Evolutionary conservation across 2,329 filamentous ascomycete genomes (phyloP).

Genomic region (Claviceps pusilla): DNA sequence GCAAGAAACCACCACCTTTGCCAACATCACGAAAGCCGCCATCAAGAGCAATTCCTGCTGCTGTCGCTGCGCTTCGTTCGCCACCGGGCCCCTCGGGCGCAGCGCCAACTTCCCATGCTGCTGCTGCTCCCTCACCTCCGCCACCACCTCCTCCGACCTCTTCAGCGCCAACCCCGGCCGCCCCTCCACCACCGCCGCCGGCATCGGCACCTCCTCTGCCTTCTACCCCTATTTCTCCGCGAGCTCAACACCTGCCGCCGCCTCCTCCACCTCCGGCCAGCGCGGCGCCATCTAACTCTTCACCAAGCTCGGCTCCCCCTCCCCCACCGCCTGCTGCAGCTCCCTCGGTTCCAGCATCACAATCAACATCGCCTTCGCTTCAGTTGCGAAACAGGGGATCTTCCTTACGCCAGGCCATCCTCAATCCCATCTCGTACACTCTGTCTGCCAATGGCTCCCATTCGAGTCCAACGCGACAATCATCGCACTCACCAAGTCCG

Average conservation of each 20-base stretch:
- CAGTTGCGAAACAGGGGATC: constrained; percentile 27
- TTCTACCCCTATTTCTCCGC: constrained; percentile 22
- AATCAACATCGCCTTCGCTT: constrained; percentile 25
- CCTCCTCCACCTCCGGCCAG: constrained; percentile 20
- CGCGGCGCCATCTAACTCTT: constrained; percentile 16
- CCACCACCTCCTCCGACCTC: constrained; percentile 28
- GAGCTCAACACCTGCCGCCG: constrained; percentile 16
- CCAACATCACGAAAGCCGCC: constrained; percentile 46
- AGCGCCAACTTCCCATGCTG: constrained; percentile 9
- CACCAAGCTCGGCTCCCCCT: constrained; percentile 18
- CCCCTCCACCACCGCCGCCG: constrained; percentile 25
- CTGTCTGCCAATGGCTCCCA: constrained; percentile 48
- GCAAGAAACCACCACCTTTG: constrained; percentile 57
- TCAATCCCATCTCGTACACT: constrained; percentile 66
- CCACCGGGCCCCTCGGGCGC: constrained; percentile 20
- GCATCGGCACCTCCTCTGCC: constrained; percentile 6
- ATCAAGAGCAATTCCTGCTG: constrained; percentile 16
- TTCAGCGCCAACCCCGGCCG: constrained; percentile 21
- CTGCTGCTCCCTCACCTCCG: constrained; percentile 20
- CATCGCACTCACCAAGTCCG: constrained; percentile 16
- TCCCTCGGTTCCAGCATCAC: constrained; percentile 18
- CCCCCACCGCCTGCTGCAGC: constrained; percentile 13
- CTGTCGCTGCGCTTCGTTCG: constrained; percentile 21
- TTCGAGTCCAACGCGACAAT: constrained; percentile 26
- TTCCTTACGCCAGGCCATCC: constrained; percentile 43